Percentiles rank a stretch among this genome's conserved stretches.
Conservation (phyloP, 1,284 basidiomycete genomes). For the Agroathelia rolfsii region DNA sequence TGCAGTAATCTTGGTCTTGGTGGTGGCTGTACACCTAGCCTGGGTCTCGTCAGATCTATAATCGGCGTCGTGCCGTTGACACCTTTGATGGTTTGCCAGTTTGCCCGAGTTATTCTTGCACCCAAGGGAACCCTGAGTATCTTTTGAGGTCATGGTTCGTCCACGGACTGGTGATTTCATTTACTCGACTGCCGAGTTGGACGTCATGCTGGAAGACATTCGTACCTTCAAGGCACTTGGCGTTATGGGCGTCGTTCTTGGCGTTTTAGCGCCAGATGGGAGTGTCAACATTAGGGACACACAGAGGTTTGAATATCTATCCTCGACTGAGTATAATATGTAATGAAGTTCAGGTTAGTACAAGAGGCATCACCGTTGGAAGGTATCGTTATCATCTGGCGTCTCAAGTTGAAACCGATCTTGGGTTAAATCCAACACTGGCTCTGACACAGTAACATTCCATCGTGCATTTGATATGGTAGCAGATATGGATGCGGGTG, state of each 20-base stretch:
- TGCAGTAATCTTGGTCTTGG: constrained; percentile 63
- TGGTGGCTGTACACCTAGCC: constrained; percentile 70
- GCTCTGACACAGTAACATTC: constrained; percentile 54
- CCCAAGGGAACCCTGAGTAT: not conserved
- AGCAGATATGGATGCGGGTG: constrained; percentile 42
- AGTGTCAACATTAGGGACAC: constrained; percentile 47
- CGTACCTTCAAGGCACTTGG: constrained; percentile 43
- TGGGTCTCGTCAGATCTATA: constrained; percentile 56
- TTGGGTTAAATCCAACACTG: constrained; percentile 6
- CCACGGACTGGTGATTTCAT: constrained; percentile 71
- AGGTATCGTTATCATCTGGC: constrained; percentile 29
- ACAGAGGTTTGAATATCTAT: constrained; percentile 29
- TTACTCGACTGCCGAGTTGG: constrained; percentile 53
- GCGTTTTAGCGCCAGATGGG: constrained; percentile 50
- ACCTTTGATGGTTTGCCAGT: constrained; percentile 54
- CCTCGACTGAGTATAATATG: constrained; percentile 4
- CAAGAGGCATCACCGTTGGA: constrained; percentile 51
- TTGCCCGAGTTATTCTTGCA: not conserved
- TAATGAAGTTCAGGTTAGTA: constrained; percentile 34
- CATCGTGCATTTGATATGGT: constrained; percentile 79
- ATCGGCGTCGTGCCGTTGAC: constrained; percentile 34
- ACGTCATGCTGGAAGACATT: constrained; percentile 69
- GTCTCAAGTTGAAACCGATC: constrained; percentile 4
- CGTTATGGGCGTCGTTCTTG: constrained; percentile 62
- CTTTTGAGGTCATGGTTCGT: constrained; percentile 61